Evolutionary conservation across 148 eudicot species (phyloP), one percentile per base, ranked within the genome.

Genomic region (Linanthus parryae): DNA sequence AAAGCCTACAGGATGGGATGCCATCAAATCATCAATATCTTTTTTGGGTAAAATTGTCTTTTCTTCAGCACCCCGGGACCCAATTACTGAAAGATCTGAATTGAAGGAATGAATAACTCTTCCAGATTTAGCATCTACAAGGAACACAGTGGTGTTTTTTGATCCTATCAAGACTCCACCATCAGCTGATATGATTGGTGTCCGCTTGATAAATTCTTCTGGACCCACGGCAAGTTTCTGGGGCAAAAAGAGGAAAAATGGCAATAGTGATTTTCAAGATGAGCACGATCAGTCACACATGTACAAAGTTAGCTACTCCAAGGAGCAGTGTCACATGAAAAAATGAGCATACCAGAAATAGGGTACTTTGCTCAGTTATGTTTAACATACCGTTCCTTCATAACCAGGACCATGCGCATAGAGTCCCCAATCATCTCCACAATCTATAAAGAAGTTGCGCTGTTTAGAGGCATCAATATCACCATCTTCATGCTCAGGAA

Each of bases 121-220:
- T 62, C 96, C 96, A 40, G 78, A 79, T 71, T 73, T 65, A 41
- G 75, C 78, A 73, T 84, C 82, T 52, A 88, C 81, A 66, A 81
- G 70, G 65, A 78, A 81, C 15, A 75, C 89, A 17, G 80, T 69
- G 41, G 94, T 75, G 54, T 73, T 78, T 71, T 73, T 88, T 44
- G 89, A 77, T 27, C 96, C 96, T 25, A 81, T 73, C 5, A 80
- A 61, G 34, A 88, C 65, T 55, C 79, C 84, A 34, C 84, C 80
- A 62, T 79, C 85, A 71, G 80, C 77, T 27, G 78, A 59, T 59
- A 88, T 66, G n/a, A 68, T 69, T 43, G 96, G 96, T 17, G 83
- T 72, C 40, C 55, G 66, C n/a, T 70, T 72, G 31, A 88, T 65
- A 64, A 61, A 76, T 28, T 81, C 94, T 43, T 75, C 78, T 21